Base-by-base conservation (phyloP, 352 stramenopile species). In the Phytophthora idaei region DNA sequence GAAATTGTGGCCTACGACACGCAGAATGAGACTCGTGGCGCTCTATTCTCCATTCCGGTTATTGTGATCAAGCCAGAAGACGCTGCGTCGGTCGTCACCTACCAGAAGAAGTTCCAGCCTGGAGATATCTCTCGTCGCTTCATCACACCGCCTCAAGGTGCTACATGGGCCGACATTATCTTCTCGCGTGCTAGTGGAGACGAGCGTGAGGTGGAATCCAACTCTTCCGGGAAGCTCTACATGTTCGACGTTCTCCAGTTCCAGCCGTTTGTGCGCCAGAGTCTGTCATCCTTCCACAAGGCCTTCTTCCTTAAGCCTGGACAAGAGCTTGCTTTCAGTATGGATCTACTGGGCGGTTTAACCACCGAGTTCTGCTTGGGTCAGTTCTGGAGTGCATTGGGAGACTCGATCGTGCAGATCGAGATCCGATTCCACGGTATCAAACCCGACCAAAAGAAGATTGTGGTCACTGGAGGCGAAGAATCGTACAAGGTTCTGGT, bases 11-110 rank as follows among this genome's bases (percentile, higher is more conserved):
- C 86, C 7, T 93, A 88, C 62, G 85, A 94, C 65, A 81, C 80
- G 12, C 69, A 80, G 50, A 80, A 95, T 50, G 71, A 85, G 36
- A 63, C 65, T 42, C 73, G 80, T 28, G 92, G 90, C 0, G 57
- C 87, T 4, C 32, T 98, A 14, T 99, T 98, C 61, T 85, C 71
- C 37, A 87, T 98, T 34, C 95, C 95, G 0, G 91, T 99, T 32
- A 95, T 80, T 27, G 83, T 98, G 15, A 86, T 97, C 47, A 94
- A 94, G 67, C 87, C 90, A 0, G 84, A 98, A 71, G 32, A 74
- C 0, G 55, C 49, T 21, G 45, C 63, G 15, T 76, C 77, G 1
- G 72, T 83, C 1, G 61, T 83, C 17, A 45, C 53, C 12, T 89
- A 85, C 65, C 74, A 78, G 57, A 81, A 78, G 55, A 51, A 74